phyloP scores from a whole-genome alignment of 148 eudicot genomes.

The Diospyros lotus region DNA sequence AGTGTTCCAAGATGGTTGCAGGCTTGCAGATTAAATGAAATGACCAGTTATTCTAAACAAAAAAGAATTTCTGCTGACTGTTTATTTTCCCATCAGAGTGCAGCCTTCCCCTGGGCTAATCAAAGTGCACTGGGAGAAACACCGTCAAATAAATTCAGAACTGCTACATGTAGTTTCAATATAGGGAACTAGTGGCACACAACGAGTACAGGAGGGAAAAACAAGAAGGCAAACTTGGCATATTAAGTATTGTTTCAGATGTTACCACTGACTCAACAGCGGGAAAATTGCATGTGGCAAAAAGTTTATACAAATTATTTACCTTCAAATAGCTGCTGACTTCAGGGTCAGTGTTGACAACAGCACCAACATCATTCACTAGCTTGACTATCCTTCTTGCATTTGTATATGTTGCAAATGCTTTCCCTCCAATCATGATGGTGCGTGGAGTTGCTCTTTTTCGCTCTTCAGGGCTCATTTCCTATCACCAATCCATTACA shows the following conservation, averaged over 20 bases:
- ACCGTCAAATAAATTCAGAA: too few relatives aligned
- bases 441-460: conserved; percentile 76
- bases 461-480: conserved; percentile 87
- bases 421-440: conserved; percentile 96
- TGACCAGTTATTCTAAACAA: too few relatives aligned
- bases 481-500: conserved; percentile 38
- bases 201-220: not conserved
- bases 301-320: not conserved
- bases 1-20: too few relatives aligned
- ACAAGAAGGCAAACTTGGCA: not conserved
- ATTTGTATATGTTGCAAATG: conserved; percentile 93
- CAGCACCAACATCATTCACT: conserved; percentile 88
- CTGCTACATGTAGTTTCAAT: not conserved
- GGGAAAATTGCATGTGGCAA: not conserved
- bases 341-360: conserved; percentile 90
- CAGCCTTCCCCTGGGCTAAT: too few relatives aligned
- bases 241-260: not conserved
- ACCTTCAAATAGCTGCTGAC: conserved; percentile 90
- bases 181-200: not conserved
- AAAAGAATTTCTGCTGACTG: too few relatives aligned
- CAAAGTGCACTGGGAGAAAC: too few relatives aligned
- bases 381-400: conserved; percentile 95
- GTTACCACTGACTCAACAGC: not conserved
- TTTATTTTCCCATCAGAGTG: too few relatives aligned
- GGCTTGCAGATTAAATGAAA: too few relatives aligned